Evolutionary conservation across 768 basidiomycete genomes (phyloP), one percentile per base, ranked within the genome.

Genomic region (Tricholoma sp.): DNA sequence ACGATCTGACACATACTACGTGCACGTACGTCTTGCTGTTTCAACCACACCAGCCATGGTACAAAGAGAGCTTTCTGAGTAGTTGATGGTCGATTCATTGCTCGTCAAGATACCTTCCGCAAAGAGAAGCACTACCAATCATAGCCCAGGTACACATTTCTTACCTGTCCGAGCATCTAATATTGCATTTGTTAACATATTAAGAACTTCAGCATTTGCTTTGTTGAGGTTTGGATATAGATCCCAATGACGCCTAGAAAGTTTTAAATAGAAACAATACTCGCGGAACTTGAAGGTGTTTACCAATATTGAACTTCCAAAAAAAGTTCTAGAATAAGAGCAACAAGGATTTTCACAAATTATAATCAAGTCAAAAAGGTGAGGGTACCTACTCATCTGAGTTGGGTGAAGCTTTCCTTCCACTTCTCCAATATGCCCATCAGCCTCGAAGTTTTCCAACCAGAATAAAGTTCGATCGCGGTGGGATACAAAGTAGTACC

Each of bases 401-500:
- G 63, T 63, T 35, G 64, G 58, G 2, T 59, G 32, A 7, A 68
- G 55, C 0, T 71, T 68, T 6, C 68, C 73, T 18, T 61, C 60
- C 0, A 60, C 69, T n/a, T 68, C 61, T 56, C 31, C 46, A 43
- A 57, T 58, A 9, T 54, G 56, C 1, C 59, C 55, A 7, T 50
- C 50, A 3, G 67, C 66, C 0, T 71, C 63, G 58, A 69, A 76
- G 1, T 64, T 59, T 29, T 79, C 67, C n/a, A 79, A 53, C 79
- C 79, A 81, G 59, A 81, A 80, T 11, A 80, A 54, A 39, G 64
- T 61, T 37, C 75, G 68, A 2, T 63, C 63, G 1, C 57, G 12
- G 27, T 74, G 73, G 55, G 74, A 69, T 29, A 72, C 76, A 54
- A 75, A 78, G 61, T 81, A 82, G 63, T 82, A 83, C n/a, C 71